These are phyloP conservation scores for Penicillium paneum DNA, from an alignment of 2,329 filamentous ascomycete species.

Conservation along the genomic window DNA sequence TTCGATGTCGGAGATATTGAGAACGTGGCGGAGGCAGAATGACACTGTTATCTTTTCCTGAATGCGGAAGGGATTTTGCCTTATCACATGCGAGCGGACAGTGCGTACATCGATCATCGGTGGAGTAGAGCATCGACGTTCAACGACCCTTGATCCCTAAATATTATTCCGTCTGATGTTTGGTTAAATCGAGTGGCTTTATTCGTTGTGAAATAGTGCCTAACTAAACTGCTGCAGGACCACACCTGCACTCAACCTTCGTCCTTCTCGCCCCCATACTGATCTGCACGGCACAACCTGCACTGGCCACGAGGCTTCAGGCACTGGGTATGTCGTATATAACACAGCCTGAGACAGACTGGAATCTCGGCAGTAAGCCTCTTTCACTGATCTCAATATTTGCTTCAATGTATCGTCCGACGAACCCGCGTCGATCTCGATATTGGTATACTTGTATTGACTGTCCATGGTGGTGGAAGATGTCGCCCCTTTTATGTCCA, in stretches of 20 bases:
- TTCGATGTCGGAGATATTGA: slow-evolving; percentile 1
- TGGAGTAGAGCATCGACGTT: not conserved
- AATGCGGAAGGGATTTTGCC: slow-evolving; percentile 23
- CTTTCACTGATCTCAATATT: slow-evolving; percentile 25
- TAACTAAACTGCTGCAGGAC: slow-evolving; percentile 29
- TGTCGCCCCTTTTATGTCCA: slow-evolving; percentile 20
- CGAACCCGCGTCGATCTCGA: slow-evolving; percentile 29
- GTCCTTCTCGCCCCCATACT: slow-evolving; percentile 40
- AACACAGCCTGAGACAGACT: slow-evolving; percentile 30
- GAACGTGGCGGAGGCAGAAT: slow-evolving; percentile 4
- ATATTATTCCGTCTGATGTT: not conserved
- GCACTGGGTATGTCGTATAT: slow-evolving; percentile 34
- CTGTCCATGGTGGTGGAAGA: slow-evolving; percentile 24
- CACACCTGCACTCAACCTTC: slow-evolving; percentile 35
- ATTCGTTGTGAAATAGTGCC: not conserved
- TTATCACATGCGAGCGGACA: slow-evolving; percentile 23
- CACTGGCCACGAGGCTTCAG: slow-evolving; percentile 24
- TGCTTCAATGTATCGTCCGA: slow-evolving; percentile 19
- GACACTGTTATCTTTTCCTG: slow-evolving; percentile 19
- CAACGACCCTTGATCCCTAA: not conserved
- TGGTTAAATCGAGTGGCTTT: not conserved
- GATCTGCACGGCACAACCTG: slow-evolving; percentile 44
- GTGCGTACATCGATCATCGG: not conserved
- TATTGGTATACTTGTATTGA: slow-evolving; percentile 26
- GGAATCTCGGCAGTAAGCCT: slow-evolving; percentile 13